Conservation (phyloP, 257 asterid genomes). For the Nicotiana obtusifolia region DNA sequence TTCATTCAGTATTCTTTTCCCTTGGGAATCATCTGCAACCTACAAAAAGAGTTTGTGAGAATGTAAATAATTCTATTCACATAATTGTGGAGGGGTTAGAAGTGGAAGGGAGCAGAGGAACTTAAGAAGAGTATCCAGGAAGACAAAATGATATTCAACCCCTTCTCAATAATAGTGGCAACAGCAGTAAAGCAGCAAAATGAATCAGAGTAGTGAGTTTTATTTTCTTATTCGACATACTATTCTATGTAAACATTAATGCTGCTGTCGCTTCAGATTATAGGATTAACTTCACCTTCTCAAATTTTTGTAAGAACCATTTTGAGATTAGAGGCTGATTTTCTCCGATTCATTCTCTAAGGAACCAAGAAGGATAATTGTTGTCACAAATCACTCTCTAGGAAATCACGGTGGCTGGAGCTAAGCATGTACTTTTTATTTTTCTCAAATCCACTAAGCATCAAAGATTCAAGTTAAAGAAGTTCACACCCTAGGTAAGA, state of each 20-base stretch:
- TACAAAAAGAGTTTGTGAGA: constrained; percentile 15
- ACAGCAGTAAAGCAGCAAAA: neutral
- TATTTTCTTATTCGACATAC: neutral
- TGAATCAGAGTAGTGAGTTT: neutral
- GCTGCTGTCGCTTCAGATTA: neutral
- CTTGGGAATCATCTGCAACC: constrained; percentile 90
- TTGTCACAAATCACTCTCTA: neutral
- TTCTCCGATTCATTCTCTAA: no score
- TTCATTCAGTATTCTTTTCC: constrained; percentile 69
- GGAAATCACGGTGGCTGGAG: neutral
- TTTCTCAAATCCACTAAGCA: no score
- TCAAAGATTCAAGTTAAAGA: no score
- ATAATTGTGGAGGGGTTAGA: neutral
- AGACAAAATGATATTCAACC: neutral
- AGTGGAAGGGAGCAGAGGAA: neutral
- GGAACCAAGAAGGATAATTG: no score
- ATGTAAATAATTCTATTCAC: neutral
- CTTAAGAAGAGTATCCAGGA: neutral
- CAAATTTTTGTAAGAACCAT: neutral
- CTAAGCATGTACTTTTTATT: neutral
- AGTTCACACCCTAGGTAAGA: no score
- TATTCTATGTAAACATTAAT: neutral
- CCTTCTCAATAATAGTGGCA: neutral
- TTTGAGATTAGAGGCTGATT: neutral
- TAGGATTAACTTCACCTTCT: neutral